Percentiles rank a stretch among this genome's conserved stretches.
phyloP scores from a whole-genome alignment of 2,329 filamentous ascomycete genomes.

The Tolypocladium tundrense region DNA sequence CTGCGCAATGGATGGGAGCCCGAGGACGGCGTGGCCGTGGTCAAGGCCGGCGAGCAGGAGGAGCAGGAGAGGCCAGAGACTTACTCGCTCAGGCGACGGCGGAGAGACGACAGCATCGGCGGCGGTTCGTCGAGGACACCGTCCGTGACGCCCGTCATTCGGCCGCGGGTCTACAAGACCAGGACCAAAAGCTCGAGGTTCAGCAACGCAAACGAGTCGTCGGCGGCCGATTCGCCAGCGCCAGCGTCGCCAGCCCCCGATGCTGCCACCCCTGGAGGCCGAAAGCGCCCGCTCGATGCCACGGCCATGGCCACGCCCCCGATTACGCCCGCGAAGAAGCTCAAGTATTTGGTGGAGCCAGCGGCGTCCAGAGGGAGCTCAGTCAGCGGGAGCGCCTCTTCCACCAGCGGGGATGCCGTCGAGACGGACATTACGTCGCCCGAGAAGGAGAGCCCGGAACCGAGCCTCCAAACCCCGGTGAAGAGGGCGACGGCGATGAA shows the following conservation, averaged over 20 bases:
- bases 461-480: slow-evolving; percentile 18
- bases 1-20: slow-evolving; percentile 75
- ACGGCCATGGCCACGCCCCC: slow-evolving; percentile 44
- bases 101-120: slow-evolving; percentile 39
- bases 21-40: slow-evolving; percentile 31
- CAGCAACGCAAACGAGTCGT: slow-evolving; percentile 21
- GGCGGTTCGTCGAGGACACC: slow-evolving; percentile 41
- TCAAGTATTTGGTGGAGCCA: slow-evolving; percentile 23
- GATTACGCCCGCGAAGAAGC: slow-evolving; percentile 42
- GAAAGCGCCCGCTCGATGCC: slow-evolving; percentile 31
- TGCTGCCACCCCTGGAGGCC: slow-evolving; percentile 11
- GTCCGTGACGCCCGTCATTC: slow-evolving; percentile 45
- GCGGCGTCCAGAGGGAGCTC: slow-evolving; percentile 29
- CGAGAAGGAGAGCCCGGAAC: slow-evolving; percentile 34
- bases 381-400: slow-evolving; percentile 14
- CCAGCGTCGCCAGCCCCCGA: slow-evolving; percentile 16
- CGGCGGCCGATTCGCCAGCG: slow-evolving; percentile 15
- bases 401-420: slow-evolving; percentile 15
- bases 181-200: slow-evolving; percentile 22
- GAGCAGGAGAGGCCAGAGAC: slow-evolving; percentile 28
- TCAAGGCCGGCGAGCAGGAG: slow-evolving; percentile 45
- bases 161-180: slow-evolving; percentile 36
- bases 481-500: slow-evolving; percentile 6
- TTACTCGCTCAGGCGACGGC: slow-evolving; percentile 46
- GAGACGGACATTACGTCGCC: slow-evolving; percentile 40